Conservation (phyloP, 768 basidiomycete genomes). For the Russula ochroleuca region DNA sequence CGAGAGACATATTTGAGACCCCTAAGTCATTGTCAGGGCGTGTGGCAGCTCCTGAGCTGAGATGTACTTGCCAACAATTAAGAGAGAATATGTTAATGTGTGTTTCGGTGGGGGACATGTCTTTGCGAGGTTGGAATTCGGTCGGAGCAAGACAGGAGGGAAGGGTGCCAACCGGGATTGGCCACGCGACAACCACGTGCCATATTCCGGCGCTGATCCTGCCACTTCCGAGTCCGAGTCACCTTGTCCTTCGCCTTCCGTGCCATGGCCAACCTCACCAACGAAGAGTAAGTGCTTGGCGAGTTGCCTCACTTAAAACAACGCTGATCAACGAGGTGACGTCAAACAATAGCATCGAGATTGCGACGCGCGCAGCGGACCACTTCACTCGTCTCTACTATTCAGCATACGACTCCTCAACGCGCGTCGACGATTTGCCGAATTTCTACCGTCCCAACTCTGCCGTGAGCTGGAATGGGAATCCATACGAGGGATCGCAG, state of each 20-base stretch:
- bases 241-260: neutral
- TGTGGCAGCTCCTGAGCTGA: neutral
- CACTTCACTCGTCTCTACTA: constrained; percentile 82
- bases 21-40: constrained; percentile 43
- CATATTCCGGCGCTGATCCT: neutral
- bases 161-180: neutral
- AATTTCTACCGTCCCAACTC: constrained; percentile 77
- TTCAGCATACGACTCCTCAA: constrained; percentile 71
- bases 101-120: constrained; percentile 35
- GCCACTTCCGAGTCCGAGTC: neutral
- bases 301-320: neutral
- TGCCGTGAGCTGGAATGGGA: constrained; percentile 82
- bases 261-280: constrained; percentile 35
- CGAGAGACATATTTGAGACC: constrained; percentile 83
- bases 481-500: constrained; percentile 66
- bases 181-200: constrained; percentile 7
- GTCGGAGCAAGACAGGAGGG: neutral
- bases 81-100: constrained; percentile 61
- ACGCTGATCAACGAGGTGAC: neutral
- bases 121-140: neutral
- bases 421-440: constrained; percentile 70
- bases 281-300: constrained; percentile 34
- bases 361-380: constrained; percentile 79
- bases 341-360: constrained; percentile 60
- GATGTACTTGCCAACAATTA: constrained; percentile 66